A percentile compares a stretch with the other conserved stretches of the same genome.
These are phyloP conservation scores for Dalbergia cochinchinensis DNA, from an alignment of 306 rosid species.

Conservation along the genomic window DNA sequence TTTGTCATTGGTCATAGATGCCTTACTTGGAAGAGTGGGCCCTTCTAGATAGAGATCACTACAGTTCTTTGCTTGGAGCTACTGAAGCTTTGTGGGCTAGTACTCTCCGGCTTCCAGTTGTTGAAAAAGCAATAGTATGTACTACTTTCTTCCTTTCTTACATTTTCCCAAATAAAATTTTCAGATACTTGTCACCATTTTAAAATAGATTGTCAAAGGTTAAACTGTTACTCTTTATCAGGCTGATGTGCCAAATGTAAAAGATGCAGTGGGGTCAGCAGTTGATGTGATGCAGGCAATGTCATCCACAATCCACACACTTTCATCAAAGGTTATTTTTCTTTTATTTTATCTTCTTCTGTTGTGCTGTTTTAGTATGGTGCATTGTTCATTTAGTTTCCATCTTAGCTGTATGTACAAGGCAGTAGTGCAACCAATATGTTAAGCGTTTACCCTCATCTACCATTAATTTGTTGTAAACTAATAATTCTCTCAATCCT, in stretches of 20 bases:
- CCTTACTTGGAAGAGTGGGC: conserved; percentile 94
- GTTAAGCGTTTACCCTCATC: not conserved
- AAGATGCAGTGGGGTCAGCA: conserved; percentile 94
- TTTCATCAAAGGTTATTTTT: conserved; percentile 77
- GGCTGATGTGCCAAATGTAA: conserved; percentile 91
- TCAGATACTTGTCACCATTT: not conserved
- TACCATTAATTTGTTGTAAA: no score
- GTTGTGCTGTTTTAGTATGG: conserved; percentile 13
- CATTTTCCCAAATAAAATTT: not conserved
- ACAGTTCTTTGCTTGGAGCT: conserved; percentile 93
- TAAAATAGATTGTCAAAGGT: conserved; percentile 25
- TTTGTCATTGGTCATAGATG: conserved; percentile 66
- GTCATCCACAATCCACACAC: conserved; percentile 88
- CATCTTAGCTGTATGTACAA: no score
- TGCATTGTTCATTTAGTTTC: conserved; percentile 30
- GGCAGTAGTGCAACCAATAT: no score
- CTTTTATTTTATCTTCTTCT: not conserved
- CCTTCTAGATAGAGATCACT: conserved; percentile 89
- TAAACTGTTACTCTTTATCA: conserved; percentile 45
- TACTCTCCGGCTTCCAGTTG: conserved; percentile 95
- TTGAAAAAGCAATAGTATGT: conserved; percentile 86
- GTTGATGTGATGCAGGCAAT: conserved; percentile 96
- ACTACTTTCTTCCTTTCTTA: conserved; percentile 8
- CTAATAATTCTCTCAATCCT: no score
- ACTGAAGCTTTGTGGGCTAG: conserved; percentile 98